Evolutionary conservation across 768 basidiomycete genomes (phyloP).

Genomic region (Lactarius indigo): DNA sequence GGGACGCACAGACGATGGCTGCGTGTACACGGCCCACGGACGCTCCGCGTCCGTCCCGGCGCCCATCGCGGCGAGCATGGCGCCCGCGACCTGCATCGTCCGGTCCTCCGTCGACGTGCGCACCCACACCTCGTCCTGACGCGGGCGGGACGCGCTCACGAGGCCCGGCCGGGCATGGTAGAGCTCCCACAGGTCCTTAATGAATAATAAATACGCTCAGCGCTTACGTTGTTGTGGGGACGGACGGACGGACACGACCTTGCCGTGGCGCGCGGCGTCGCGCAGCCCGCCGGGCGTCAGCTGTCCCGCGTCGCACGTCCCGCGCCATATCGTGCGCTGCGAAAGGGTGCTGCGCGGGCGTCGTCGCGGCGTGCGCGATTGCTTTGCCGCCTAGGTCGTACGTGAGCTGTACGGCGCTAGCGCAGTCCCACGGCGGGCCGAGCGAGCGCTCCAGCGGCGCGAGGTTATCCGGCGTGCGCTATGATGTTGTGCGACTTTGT

Average conservation of each 20-base stretch:
- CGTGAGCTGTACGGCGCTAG: constrained; percentile 37
- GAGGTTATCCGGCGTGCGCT: constrained; percentile 49
- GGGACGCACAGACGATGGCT: constrained; percentile 39
- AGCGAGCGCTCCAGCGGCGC: constrained; percentile 42
- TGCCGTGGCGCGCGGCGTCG: constrained; percentile 43
- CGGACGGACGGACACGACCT: no score
- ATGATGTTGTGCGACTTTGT: no score
- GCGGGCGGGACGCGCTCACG: constrained; percentile 35
- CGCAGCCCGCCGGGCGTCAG: constrained; percentile 43
- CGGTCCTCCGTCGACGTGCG: constrained; percentile 45
- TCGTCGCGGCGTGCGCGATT: constrained; percentile 40
- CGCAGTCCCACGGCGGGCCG: constrained; percentile 44
- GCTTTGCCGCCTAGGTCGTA: constrained; percentile 37
- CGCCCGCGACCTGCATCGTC: constrained; percentile 47
- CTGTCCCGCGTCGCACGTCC: constrained; percentile 47
- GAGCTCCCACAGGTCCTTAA: constrained; percentile 46
- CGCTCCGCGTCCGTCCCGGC: constrained; percentile 25
- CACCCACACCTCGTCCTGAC: constrained; percentile 38
- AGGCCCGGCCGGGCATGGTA: constrained; percentile 39
- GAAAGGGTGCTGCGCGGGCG: constrained; percentile 44
- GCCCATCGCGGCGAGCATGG: constrained; percentile 46
- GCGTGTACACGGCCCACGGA: constrained; percentile 40
- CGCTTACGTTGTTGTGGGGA: no score
- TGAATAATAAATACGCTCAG: background rate
- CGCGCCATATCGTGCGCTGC: constrained; percentile 43